These are phyloP conservation scores for Fusarium succisae DNA, from an alignment of 2,329 filamentous ascomycete species.

Conservation along the genomic window DNA sequence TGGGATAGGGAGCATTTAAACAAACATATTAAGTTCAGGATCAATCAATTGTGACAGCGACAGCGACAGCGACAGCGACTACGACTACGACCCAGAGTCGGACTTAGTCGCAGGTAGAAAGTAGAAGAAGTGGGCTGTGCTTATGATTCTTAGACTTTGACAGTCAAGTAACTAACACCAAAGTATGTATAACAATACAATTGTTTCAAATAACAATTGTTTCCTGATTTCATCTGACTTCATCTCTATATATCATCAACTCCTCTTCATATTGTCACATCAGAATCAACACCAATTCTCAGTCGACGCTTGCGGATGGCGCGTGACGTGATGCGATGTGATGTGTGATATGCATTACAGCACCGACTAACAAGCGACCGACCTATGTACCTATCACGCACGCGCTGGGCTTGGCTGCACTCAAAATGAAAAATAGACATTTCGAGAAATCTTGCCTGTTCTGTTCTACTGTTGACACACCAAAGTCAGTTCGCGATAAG, in stretches of 20 bases:
- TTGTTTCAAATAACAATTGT: neutral
- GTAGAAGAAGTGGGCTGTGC: constrained; percentile 16
- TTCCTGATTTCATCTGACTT: neutral
- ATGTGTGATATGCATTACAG: constrained; percentile 19
- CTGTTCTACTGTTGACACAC: neutral
- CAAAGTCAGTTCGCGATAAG: constrained; percentile 5
- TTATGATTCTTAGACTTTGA: neutral
- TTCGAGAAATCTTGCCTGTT: neutral
- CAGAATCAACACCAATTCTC: neutral
- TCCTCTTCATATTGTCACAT: neutral
- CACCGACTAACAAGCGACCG: neutral
- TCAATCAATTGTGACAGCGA: neutral
- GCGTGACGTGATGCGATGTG: constrained; percentile 19
- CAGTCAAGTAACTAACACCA: neutral
- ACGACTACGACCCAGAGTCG: constrained; percentile 23
- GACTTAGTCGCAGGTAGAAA: neutral
- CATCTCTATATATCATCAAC: neutral
- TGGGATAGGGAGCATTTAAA: constrained; percentile 22
- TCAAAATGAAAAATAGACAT: neutral
- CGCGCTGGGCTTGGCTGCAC: neutral
- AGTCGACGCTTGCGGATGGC: constrained; percentile 26
- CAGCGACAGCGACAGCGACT: neutral
- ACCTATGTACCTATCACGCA: constrained; percentile 2
- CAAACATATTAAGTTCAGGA: constrained; percentile 1
- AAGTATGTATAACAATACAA: neutral